These are phyloP conservation scores for Aristolochia californica DNA, from an alignment of 164 flowering plant genomes.

Conservation along the genomic window DNA sequence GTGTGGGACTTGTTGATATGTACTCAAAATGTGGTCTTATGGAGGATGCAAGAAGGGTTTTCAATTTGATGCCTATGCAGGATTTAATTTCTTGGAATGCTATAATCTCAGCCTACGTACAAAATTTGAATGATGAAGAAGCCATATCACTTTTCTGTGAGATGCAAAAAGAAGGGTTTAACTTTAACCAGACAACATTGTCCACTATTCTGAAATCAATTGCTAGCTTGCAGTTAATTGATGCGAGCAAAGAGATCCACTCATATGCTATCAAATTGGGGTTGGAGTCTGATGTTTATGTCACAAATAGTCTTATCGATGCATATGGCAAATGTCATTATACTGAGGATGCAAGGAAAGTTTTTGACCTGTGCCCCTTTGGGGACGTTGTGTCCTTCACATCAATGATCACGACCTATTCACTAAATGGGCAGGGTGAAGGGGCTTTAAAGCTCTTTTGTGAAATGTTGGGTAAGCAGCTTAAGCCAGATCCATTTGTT, in stretches of 20 bases:
- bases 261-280: slow-evolving; percentile 47
- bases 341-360: slow-evolving; percentile 36
- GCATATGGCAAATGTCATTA: slow-evolving; percentile 55
- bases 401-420: slow-evolving; percentile 58
- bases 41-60: slow-evolving; percentile 41
- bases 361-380: slow-evolving; percentile 33
- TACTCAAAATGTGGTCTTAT: slow-evolving; percentile 47
- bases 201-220: slow-evolving; percentile 42
- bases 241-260: slow-evolving; percentile 42
- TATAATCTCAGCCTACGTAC: slow-evolving; percentile 51
- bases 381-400: slow-evolving; percentile 58
- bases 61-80: slow-evolving; percentile 29
- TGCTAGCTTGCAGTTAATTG: slow-evolving; percentile 33
- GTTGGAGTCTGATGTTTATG: slow-evolving; percentile 30
- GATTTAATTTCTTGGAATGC: slow-evolving; percentile 64
- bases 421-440: slow-evolving; percentile 61
- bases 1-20: slow-evolving; percentile 69
- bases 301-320: slow-evolving; percentile 56
- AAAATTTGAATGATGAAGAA: slow-evolving; percentile 37
- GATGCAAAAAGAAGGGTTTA: slow-evolving; percentile 31
- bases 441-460: slow-evolving; percentile 64
- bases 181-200: slow-evolving; percentile 55
- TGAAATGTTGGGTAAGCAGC: slow-evolving; percentile 32
- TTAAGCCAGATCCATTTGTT: slow-evolving; percentile 52
- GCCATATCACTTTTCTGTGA: slow-evolving; percentile 34